Evolutionary conservation across 2,329 filamentous ascomycete species (phyloP), one percentile per base, ranked within the genome.

Genomic region (Aspergillus vadensis): DNA sequence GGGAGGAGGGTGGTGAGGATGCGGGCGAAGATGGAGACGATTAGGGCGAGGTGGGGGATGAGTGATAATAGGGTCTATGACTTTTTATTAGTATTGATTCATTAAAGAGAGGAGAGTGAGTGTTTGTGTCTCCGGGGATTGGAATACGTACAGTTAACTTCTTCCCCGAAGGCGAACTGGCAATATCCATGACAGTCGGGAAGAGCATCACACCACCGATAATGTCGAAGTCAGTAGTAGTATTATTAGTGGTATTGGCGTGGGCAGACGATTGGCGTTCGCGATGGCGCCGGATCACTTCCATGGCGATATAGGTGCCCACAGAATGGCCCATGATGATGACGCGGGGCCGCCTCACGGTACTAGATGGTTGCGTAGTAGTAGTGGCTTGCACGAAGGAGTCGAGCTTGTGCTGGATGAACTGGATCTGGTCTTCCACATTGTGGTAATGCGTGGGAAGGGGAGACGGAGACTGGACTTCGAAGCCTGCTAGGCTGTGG

Each of bases 241-340:
- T 0, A n/a, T n/a, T n/a, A n/a, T n/a, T n/a, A 8, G 25, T 7
- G 21, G 23, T 21, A 12, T 21, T 6, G 38, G 32, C 2, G 23
- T 17, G 14, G 17, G 19, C 44, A 25, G 21, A 21, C 2, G 27
- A 1, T 12, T 10, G 10, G 4, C 76, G 66, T 39, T 78, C 77
- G 38, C 81, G 76, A 63, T 87, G 82, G 9, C 85, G 80, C 62
- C 86, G 80, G 51, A 91, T 83, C 30, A 90, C 76, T 72, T 92
- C 89, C 64, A 92, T 84, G 2, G 84, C 78, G 19, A 93, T 88
- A 71, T 90, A 93, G 9, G 86, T 80, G 23, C 90, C 90, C 1
- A 93, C 88, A 0, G 89, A 91, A 74, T 93, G 90, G 4, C 89
- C 90, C 53, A 90, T 83, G 15, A 93, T 76, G 7, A 91, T 80